Base-by-base conservation (phyloP, 192 early-diverging fungal genomes). In the Backusella luteola region DNA sequence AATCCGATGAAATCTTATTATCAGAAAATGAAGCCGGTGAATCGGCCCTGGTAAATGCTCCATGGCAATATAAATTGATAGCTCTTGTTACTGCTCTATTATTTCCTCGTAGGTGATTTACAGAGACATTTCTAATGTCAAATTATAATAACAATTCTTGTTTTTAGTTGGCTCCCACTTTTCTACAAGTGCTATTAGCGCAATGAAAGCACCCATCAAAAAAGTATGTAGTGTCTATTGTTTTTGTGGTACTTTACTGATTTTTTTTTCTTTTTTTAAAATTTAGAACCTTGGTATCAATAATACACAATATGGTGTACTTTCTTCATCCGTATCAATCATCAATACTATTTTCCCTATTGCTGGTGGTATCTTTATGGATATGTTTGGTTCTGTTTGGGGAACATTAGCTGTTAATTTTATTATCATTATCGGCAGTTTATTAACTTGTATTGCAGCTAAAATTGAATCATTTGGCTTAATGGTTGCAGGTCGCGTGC, bases 141-240 rank as follows among this genome's bases (percentile, higher is more conserved):
- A 49, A 42, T 29, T 26, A 29, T 34, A 53, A n/a, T 21, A 52
- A n/a, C 29, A 34, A 35, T 77, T 23, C 14, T 69, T 59, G 29
- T 66, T 69, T 42, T 7, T 81, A 91, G 85, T 94, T 66, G 92
- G 92, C 12, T 89, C 86, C 41, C 93, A 94, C 74, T 94, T 90
- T 78, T 87, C 91, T 1, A 81, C 85, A 29, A 90, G 91, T 52
- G 89, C 90, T 63, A 87, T 93, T 23, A 87, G 92, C 4, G 90
- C 91, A 7, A 77, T 94, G 76, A 94, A 94, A 71, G 87, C 89
- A 66, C 89, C 90, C 8, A 80, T 94, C 44, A 90, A 90, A 75
- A 88, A 89, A 84, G 93, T 91, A 89, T 66, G 80, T 63, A 23
- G 14, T 63, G 8, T 14, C 12, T 63, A 26, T 63, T 29, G 29